Evolutionary conservation across 73 alveolate genomes (phyloP).

Genomic region (Paramecium tetraurelia): DNA sequence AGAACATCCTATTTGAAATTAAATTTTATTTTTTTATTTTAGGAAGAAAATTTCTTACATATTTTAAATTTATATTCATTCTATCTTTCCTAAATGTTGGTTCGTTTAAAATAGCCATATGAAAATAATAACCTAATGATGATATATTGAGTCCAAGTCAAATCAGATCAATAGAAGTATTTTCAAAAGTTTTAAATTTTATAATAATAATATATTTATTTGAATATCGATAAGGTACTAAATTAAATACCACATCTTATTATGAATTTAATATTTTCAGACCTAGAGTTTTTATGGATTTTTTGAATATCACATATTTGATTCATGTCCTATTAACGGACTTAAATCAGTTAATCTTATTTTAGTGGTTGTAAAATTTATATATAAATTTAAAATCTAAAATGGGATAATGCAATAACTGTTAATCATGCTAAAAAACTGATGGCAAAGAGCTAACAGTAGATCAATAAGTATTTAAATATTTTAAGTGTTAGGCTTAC

Average conservation of each 20-base stretch:
- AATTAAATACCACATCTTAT: not conserved
- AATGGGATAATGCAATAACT: conserved; percentile 31
- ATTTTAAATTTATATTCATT: not conserved
- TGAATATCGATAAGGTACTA: not conserved
- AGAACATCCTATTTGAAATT: not conserved
- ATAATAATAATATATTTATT: not conserved
- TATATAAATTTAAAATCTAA: not conserved
- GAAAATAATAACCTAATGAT: not conserved
- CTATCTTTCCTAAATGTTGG: not conserved
- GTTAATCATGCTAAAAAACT: conserved; percentile 16
- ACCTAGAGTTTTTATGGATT: no score
- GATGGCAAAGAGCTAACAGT: not conserved
- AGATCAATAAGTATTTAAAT: not conserved
- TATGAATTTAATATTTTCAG: no score
- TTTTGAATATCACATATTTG: not conserved
- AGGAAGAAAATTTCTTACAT: not conserved
- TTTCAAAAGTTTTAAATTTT: not conserved
- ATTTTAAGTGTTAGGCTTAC: not conserved
- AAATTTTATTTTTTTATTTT: not conserved
- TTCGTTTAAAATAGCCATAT: not conserved
- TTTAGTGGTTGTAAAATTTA: not conserved
- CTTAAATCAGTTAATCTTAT: not conserved
- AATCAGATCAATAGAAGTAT: not conserved
- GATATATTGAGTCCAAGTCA: not conserved
- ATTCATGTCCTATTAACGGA: not conserved